Evolutionary conservation across 768 basidiomycete species (phyloP).

Genomic region (Boletus vinaceobasis): DNA sequence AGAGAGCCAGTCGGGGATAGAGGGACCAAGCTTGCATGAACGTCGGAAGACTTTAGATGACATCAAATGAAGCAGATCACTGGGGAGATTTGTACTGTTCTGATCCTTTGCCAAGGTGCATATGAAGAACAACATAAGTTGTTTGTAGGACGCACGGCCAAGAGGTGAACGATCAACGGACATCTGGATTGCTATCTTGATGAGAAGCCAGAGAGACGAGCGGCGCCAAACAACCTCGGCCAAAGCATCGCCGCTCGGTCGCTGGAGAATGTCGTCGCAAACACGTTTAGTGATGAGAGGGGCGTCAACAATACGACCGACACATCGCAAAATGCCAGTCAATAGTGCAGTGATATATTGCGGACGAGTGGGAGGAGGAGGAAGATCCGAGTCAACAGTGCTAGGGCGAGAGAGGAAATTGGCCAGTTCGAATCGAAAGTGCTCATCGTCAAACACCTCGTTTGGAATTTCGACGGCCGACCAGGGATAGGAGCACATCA

Average conservation of each 20-base stretch:
- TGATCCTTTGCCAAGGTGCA: constrained; percentile 22
- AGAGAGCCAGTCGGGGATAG: constrained; percentile 30
- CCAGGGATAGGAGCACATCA: constrained; percentile 31
- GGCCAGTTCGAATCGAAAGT: constrained; percentile 16
- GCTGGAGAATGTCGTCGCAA: constrained; percentile 19
- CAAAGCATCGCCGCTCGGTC: neutral
- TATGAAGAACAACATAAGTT: constrained; percentile 43
- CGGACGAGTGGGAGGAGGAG: neutral
- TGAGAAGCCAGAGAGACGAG: constrained; percentile 32
- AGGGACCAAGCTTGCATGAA: constrained; percentile 8
- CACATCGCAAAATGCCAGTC: neutral
- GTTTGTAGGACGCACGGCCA: constrained; percentile 37
- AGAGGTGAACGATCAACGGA: constrained; percentile 8
- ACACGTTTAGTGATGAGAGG: constrained; percentile 24
- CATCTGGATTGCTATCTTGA: constrained; percentile 30
- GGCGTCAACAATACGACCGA: constrained; percentile 9
- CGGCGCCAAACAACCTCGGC: constrained; percentile 18
- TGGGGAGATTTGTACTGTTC: constrained; percentile 3
- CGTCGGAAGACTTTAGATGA: constrained; percentile 18
- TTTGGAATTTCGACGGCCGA: constrained; percentile 10
- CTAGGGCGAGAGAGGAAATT: constrained; percentile 12
- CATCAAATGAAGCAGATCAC: constrained; percentile 26
- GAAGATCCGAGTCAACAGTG: neutral
- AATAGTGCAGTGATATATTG: neutral
- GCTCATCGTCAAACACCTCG: constrained; percentile 6